Conservation (phyloP, 108 stramenopile species). For the Cyclotella choctawhatcheeana region DNA sequence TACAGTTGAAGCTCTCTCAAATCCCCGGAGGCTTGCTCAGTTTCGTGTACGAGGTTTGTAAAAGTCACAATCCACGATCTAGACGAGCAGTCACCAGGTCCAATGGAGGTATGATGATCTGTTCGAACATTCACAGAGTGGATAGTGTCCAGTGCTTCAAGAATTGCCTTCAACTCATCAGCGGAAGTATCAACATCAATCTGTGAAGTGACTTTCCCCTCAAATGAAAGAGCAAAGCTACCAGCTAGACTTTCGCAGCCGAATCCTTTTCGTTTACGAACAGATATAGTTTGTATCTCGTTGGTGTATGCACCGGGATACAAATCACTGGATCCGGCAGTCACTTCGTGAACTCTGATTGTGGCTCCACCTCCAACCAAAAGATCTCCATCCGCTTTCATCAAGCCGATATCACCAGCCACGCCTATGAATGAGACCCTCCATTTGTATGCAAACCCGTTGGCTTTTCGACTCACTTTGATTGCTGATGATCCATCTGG, state of each 20-base stretch:
- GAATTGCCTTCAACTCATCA: slow-evolving; percentile 59
- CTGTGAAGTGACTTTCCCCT: slow-evolving; percentile 62
- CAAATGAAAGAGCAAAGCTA: slow-evolving; percentile 73
- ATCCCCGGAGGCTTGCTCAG: slow-evolving; percentile 80
- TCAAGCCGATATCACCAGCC: slow-evolving; percentile 71
- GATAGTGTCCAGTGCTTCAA: slow-evolving; percentile 76
- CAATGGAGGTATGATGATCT: slow-evolving; percentile 44
- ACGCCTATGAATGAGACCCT: slow-evolving; percentile 66
- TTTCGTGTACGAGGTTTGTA: slow-evolving; percentile 71
- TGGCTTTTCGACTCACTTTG: slow-evolving; percentile 43
- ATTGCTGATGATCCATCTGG: slow-evolving; percentile 31
- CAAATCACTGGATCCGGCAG: slow-evolving; percentile 70
- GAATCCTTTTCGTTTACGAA: slow-evolving; percentile 42
- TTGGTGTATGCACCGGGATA: slow-evolving; percentile 79
- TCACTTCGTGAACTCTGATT: slow-evolving; percentile 59
- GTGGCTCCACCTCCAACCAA: slow-evolving; percentile 70
- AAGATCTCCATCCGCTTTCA: slow-evolving; percentile 61
- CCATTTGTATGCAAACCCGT: slow-evolving; percentile 83
- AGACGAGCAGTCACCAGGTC: slow-evolving; percentile 24
- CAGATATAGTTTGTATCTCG: slow-evolving; percentile 77
- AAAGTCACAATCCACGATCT: slow-evolving; percentile 79
- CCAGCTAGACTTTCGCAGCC: slow-evolving; percentile 55
- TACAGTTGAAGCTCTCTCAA: slow-evolving; percentile 56
- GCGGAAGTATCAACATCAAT: slow-evolving; percentile 64
- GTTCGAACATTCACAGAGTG: slow-evolving; percentile 71